Conservation (phyloP, 805 yeast species). For the Wickerhamomyces rabaulensis region DNA sequence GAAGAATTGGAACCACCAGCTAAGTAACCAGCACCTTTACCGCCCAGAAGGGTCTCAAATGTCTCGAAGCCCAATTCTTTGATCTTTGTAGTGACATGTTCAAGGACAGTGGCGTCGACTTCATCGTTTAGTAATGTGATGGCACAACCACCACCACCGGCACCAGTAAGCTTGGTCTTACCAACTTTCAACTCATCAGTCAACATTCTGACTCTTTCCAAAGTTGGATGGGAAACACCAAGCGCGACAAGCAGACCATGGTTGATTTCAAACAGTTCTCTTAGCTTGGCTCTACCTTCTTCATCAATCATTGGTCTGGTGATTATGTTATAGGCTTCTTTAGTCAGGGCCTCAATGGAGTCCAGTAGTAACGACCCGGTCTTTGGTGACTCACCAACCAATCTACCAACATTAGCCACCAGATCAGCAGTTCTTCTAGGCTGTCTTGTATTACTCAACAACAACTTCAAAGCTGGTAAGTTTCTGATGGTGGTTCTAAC, state of each 20-base stretch:
- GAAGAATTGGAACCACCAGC: slow-evolving; percentile 12
- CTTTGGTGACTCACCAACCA: slow-evolving; percentile 48
- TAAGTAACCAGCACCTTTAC: slow-evolving; percentile 73
- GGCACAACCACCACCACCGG: slow-evolving; percentile 99
- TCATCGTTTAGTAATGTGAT: slow-evolving; percentile 62
- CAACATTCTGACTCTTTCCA: slow-evolving; percentile 68
- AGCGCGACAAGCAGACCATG: slow-evolving; percentile 82
- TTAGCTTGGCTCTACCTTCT: slow-evolving; percentile 37
- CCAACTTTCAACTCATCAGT: slow-evolving; percentile 67
- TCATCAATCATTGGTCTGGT: slow-evolving; percentile 42
- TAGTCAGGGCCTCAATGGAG: slow-evolving; percentile 70
- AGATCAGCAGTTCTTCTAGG: slow-evolving; percentile 83
- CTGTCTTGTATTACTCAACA: slow-evolving; percentile 80
- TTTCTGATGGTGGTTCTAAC: slow-evolving; percentile 63
- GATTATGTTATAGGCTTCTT: slow-evolving; percentile 67
- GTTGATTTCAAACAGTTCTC: slow-evolving; percentile 69
- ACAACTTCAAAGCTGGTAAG: slow-evolving; percentile 67
- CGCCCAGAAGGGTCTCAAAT: slow-evolving; percentile 80
- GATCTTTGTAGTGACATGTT: slow-evolving; percentile 33
- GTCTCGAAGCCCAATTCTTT: slow-evolving; percentile 57
- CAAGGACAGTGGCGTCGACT: slow-evolving; percentile 28
- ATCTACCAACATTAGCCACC: slow-evolving; percentile 67
- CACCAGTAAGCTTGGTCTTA: slow-evolving; percentile 92
- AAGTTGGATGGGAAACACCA: slow-evolving; percentile 91
- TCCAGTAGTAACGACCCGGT: slow-evolving; percentile 56